Base-by-base conservation (phyloP, 345 rosid genomes). In the Rhizophora apiculata region DNA sequence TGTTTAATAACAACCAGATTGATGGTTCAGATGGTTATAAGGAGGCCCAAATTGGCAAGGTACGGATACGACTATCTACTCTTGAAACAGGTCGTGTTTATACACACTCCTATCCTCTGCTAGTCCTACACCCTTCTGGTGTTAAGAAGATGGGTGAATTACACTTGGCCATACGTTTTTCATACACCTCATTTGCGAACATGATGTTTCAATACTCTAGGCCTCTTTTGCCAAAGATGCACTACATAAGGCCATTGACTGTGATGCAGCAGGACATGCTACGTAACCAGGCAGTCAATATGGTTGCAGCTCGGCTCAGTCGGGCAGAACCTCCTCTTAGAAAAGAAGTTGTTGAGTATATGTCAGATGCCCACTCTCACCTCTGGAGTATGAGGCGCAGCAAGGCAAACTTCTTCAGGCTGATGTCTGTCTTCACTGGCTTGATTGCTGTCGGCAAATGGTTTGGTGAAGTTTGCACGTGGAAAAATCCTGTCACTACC, bases 321-420 rank as follows among this genome's bases (percentile, higher is more conserved):
- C 62, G 79, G 9, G 68, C 79, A 11, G 79, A 76, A 57, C 79
- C 79, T 37, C 68, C 79, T 65, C 75, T 76, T 9, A 37, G 79
- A 55, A 76, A 66, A 70, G 79, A 76, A 70, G 59, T 76, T 1
- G 62, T 76, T 13, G 79, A 76, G 31, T 76, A 65, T 71, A 70
- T 76, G 71, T 70, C 79, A 30, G 79, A 76, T 76, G 71, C 71
- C 19, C 58, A 70, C 49, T 70, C 75, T 15, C 79, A 76, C 66
- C 72, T 76, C 36, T 76, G 79, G 79, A 76, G 79, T 71, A 76
- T 76, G 79, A 65, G 79, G 75, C 75, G 79, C 49, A 76, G 79
- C 68, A 76, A 76, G 60, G 79, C 79, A 46, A 76, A 76, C 71
- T 70, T 76, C 64, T 70, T 53, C 68, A 70, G 79, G 68, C 59